Evolutionary conservation across 2,329 filamentous ascomycete species (phyloP).

Genomic region (Claviceps monticola): DNA sequence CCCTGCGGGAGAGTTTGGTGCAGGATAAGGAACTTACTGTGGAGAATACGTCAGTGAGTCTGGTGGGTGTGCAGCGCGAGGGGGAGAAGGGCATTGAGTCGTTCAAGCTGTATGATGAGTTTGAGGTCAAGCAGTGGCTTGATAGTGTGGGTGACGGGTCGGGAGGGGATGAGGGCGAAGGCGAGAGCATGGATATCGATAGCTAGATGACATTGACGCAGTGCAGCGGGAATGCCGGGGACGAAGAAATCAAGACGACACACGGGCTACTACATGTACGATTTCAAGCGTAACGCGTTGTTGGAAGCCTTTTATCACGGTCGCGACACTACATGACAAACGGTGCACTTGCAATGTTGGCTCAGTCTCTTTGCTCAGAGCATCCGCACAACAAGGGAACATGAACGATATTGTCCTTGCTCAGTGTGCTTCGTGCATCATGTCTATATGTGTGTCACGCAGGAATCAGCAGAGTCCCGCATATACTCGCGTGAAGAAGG

Average conservation of each 20-base stretch:
- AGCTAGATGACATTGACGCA: constrained; percentile 13
- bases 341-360: background rate
- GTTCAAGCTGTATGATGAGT: constrained; percentile 84
- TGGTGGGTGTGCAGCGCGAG: constrained; percentile 49
- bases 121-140: constrained; percentile 74
- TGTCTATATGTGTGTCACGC: background rate
- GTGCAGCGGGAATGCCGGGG: background rate
- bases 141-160: constrained; percentile 52
- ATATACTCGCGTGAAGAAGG: too few relatives aligned
- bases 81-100: constrained; percentile 51
- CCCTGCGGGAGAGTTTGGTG: constrained; percentile 86
- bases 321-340: background rate
- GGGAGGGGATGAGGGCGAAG: constrained; percentile 26
- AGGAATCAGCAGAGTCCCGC: background rate
- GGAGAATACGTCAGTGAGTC: constrained; percentile 86
- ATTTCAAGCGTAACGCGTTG: constrained; percentile 15
- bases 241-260: background rate
- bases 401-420: background rate
- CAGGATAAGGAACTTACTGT: constrained; percentile 97
- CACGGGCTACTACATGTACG: constrained; percentile 21
- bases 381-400: background rate
- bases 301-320: constrained; percentile 1
- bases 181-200: constrained; percentile 20
- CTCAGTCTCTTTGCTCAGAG: background rate
- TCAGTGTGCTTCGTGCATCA: background rate